These are phyloP conservation scores for Leishmania aethiopica DNA, from an alignment of 208 protist genomes.

Conservation along the genomic window DNA sequence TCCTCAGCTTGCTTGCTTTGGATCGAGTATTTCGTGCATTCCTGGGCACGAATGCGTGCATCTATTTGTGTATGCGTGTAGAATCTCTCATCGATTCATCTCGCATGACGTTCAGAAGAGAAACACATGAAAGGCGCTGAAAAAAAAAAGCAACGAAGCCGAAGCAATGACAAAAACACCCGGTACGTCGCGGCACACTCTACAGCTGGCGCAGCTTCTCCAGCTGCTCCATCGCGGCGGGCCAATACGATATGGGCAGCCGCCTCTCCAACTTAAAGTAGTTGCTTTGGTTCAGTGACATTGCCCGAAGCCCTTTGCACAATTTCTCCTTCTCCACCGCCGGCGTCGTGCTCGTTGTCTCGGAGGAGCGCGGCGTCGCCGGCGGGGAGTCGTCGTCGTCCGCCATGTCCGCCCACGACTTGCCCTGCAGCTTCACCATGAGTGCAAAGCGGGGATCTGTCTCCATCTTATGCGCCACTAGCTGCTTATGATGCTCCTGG, in stretches of 20 bases:
- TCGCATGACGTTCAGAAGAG: too few relatives aligned
- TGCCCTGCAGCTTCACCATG: constrained; percentile 36
- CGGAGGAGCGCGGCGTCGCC: constrained; percentile 27
- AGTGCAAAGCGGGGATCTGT: constrained; percentile 35
- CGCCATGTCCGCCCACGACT: constrained; percentile 52
- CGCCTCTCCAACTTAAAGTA: constrained; percentile 73
- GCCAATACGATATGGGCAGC: constrained; percentile 81
- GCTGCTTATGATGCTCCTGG: constrained; percentile 50
- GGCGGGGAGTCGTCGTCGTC: constrained; percentile 38
- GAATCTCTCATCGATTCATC: background rate
- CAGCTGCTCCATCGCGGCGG: constrained; percentile 56
- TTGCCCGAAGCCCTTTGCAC: constrained; percentile 54
- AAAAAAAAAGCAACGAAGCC: background rate
- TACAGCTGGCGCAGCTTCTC: constrained; percentile 32
- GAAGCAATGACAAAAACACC: background rate
- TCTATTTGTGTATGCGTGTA: background rate
- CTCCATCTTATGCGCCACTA: constrained; percentile 45
- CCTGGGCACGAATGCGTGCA: background rate
- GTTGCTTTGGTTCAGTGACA: constrained; percentile 29
- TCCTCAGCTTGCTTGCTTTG: background rate
- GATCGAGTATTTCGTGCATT: background rate
- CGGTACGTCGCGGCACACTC: background rate
- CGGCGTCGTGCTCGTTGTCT: constrained; percentile 41
- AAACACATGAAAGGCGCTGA: background rate
- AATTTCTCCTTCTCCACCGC: constrained; percentile 75